Evolutionary conservation across 2,329 filamentous ascomycete species (phyloP).

Genomic region (Aspergillus caelatus): DNA sequence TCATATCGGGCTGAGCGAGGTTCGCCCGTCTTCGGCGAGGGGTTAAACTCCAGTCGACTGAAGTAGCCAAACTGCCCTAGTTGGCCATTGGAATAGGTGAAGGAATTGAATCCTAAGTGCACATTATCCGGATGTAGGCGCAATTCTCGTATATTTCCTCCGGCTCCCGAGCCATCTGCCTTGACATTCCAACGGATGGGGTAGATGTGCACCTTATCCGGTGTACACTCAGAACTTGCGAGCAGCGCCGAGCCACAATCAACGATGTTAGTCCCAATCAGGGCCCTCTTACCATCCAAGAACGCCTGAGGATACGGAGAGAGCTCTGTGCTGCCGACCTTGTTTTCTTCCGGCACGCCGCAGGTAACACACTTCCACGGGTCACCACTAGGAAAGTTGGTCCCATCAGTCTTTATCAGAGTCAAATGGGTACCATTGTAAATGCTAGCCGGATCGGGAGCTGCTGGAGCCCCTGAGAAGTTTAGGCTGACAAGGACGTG

Average conservation of each 20-base stretch:
- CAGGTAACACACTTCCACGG: constrained; percentile 54
- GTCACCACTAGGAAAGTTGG: constrained; percentile 48
- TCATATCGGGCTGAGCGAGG: constrained; percentile 43
- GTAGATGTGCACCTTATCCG: constrained; percentile 43
- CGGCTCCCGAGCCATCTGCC: constrained; percentile 32
- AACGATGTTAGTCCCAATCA: constrained; percentile 34
- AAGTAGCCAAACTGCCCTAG: constrained; percentile 37
- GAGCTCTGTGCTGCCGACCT: constrained; percentile 20
- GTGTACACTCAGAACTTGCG: constrained; percentile 40
- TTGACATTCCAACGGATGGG: constrained; percentile 43
- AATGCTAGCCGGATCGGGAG: constrained; percentile 45
- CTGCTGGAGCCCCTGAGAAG: constrained; percentile 47
- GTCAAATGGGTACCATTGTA: constrained; percentile 48
- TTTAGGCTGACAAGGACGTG: constrained; percentile 46
- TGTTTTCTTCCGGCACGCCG: constrained; percentile 41
- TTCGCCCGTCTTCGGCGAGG: constrained; percentile 31
- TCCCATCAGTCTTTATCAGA: constrained; percentile 47
- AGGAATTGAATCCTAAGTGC: constrained; percentile 49
- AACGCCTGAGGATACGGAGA: constrained; percentile 51
- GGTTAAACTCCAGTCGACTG: constrained; percentile 46
- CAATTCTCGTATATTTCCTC: constrained; percentile 45
- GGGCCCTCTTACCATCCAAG: constrained; percentile 39
- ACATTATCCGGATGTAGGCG: constrained; percentile 51
- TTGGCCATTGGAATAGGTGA: constrained; percentile 28
- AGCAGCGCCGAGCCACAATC: constrained; percentile 42